Percentiles rank a stretch among this genome's conserved stretches.
Evolutionary conservation across 768 basidiomycete genomes (phyloP).

Genomic region (Auriculariales sp.): DNA sequence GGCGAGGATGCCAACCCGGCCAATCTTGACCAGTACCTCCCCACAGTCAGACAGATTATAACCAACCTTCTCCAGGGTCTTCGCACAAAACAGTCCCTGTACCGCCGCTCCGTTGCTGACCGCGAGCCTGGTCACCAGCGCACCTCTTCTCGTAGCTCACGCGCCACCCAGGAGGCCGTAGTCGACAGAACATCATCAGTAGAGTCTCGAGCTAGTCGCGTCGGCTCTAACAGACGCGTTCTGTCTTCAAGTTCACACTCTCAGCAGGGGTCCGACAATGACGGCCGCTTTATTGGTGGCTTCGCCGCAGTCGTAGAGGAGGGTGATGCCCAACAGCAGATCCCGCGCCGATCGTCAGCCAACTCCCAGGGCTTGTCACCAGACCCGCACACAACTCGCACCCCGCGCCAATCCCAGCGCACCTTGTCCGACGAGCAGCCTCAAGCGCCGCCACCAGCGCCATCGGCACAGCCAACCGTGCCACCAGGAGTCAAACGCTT

Average conservation of each 20-base stretch:
- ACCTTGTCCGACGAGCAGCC: not conserved
- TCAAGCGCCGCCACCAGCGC: slow-evolving; percentile 3
- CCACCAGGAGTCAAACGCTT: slow-evolving; percentile 65
- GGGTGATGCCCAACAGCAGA: slow-evolving; percentile 6
- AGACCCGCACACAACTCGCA: not conserved
- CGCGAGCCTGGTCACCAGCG: slow-evolving; percentile 33
- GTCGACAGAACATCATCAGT: not conserved
- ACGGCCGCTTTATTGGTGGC: slow-evolving; percentile 37
- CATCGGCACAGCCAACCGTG: slow-evolving; percentile 26
- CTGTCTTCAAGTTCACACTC: not conserved
- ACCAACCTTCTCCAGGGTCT: slow-evolving; percentile 85
- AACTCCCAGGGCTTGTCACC: not conserved
- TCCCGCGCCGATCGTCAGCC: slow-evolving; percentile 1
- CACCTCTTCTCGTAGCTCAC: not conserved
- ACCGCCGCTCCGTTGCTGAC: slow-evolving; percentile 61
- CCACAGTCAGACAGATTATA: slow-evolving; percentile 83
- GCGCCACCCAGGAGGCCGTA: not conserved
- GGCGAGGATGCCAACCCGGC: slow-evolving; percentile 79
- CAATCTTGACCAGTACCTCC: slow-evolving; percentile 80
- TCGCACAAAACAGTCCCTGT: slow-evolving; percentile 81
- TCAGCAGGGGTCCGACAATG: slow-evolving; percentile 8
- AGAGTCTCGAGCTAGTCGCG: not conserved
- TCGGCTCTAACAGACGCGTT: slow-evolving; percentile 1
- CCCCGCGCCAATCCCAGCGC: not conserved
- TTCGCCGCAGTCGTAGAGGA: slow-evolving; percentile 19